phyloP scores from a whole-genome alignment of 805 yeast species.

The Cyberlindnera mississippiensis region DNA sequence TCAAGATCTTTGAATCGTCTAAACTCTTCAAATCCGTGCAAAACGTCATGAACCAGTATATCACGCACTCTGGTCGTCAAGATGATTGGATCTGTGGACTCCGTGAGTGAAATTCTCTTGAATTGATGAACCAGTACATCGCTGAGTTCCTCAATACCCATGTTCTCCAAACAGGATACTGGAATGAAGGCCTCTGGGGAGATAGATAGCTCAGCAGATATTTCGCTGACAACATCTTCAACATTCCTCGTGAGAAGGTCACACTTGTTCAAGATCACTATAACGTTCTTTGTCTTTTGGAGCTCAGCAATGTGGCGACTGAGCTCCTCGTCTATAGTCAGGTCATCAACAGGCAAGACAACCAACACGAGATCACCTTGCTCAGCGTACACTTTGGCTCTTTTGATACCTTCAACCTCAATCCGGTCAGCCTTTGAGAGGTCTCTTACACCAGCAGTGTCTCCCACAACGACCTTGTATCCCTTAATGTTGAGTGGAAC shows the following conservation, averaged over 20 bases:
- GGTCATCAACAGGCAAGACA: slow-evolving; percentile 50
- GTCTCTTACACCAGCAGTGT: slow-evolving; percentile 86
- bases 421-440: slow-evolving; percentile 46
- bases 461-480: slow-evolving; percentile 77
- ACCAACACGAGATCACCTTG: slow-evolving; percentile 68
- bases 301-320: slow-evolving; percentile 34
- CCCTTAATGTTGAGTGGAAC: slow-evolving; percentile 80
- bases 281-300: slow-evolving; percentile 29
- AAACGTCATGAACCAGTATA: slow-evolving; percentile 67
- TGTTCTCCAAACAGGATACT: slow-evolving; percentile 58
- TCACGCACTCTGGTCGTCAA: slow-evolving; percentile 77
- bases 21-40: slow-evolving; percentile 71
- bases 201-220: slow-evolving; percentile 26
- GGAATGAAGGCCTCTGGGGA: slow-evolving; percentile 26
- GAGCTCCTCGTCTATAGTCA: slow-evolving; percentile 35
- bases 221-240: slow-evolving; percentile 17
- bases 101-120: slow-evolving; percentile 44
- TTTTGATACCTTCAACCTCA: slow-evolving; percentile 75
- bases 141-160: slow-evolving; percentile 52
- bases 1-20: slow-evolving; percentile 42
- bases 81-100: slow-evolving; percentile 58
- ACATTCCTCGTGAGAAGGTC: slow-evolving; percentile 40
- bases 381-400: slow-evolving; percentile 61
- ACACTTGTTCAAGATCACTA: slow-evolving; percentile 54
- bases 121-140: slow-evolving; percentile 41